A percentile compares a stretch with the other conserved stretches of the same genome.
phyloP scores from a whole-genome alignment of 805 yeast species.

The Wickerhamiella musiphila region DNA sequence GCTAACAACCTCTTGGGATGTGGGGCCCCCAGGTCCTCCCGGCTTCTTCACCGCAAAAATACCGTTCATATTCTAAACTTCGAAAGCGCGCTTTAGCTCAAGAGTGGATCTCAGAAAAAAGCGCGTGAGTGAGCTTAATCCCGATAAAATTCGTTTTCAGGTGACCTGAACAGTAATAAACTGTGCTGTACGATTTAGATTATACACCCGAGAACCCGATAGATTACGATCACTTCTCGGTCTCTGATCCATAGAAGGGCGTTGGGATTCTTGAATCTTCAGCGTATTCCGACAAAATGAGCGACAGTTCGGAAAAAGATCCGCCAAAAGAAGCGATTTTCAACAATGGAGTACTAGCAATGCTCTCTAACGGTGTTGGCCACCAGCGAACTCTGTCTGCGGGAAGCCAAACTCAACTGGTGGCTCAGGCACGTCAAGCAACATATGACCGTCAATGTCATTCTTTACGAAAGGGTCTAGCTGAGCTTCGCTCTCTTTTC shows the following conservation, averaged over 20 bases:
- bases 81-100: neutral
- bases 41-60: constrained; percentile 87
- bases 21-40: constrained; percentile 59
- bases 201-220: too few relatives aligned
- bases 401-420: constrained; percentile 23
- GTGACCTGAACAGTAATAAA: too few relatives aligned
- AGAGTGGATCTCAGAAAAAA: too few relatives aligned
- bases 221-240: too few relatives aligned
- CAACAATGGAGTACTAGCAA: constrained; percentile 13
- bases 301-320: neutral
- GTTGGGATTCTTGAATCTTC: too few relatives aligned
- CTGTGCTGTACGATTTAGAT: too few relatives aligned
- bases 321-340: constrained; percentile 17
- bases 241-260: too few relatives aligned
- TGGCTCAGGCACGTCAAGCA: constrained; percentile 50
- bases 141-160: neutral
- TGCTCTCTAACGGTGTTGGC: constrained; percentile 6
- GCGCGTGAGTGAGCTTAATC: too few relatives aligned
- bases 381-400: constrained; percentile 14
- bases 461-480: constrained; percentile 34
- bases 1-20: constrained; percentile 59
- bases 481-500: constrained; percentile 16
- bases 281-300: too few relatives aligned
- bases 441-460: constrained; percentile 60
- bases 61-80: constrained; percentile 51